A percentile compares a stretch with the other conserved stretches of the same genome.
Conservation (phyloP, 257 asterid genomes). For the Nicotiana knightiana region DNA sequence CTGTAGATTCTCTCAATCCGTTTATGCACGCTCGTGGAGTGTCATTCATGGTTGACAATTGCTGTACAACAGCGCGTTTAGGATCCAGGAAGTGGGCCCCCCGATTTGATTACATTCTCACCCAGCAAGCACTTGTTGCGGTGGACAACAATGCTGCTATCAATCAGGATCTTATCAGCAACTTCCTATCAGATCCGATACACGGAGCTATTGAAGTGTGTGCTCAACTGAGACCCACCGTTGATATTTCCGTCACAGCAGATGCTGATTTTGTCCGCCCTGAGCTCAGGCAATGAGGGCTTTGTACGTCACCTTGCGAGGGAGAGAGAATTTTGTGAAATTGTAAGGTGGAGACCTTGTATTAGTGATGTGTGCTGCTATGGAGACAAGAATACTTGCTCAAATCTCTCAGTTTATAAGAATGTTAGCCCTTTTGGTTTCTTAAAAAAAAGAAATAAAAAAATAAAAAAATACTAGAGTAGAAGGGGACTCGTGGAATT, state of each 20-base stretch:
- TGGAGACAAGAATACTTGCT: neutral
- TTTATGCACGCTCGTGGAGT: slow-evolving; percentile 99
- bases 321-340: too few species aligned
- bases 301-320: neutral
- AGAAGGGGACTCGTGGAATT: too few species aligned
- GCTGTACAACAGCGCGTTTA: slow-evolving; percentile 87
- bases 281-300: slow-evolving; percentile 55
- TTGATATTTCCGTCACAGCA: slow-evolving; percentile 79
- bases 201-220: slow-evolving; percentile 84
- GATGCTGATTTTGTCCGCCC: slow-evolving; percentile 98
- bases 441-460: too few species aligned
- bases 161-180: slow-evolving; percentile 74
- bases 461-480: too few species aligned
- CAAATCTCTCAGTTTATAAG: neutral
- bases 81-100: slow-evolving; percentile 99
- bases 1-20: slow-evolving; percentile 90
- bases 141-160: slow-evolving; percentile 62
- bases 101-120: slow-evolving; percentile 74
- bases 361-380: neutral
- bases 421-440: neutral
- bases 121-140: slow-evolving; percentile 87
- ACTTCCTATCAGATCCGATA: slow-evolving; percentile 77
- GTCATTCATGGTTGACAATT: slow-evolving; percentile 94
- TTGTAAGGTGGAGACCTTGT: too few species aligned
- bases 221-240: slow-evolving; percentile 88